phyloP scores from a whole-genome alignment of 352 stramenopile species.

The Bremia lactucae region DNA sequence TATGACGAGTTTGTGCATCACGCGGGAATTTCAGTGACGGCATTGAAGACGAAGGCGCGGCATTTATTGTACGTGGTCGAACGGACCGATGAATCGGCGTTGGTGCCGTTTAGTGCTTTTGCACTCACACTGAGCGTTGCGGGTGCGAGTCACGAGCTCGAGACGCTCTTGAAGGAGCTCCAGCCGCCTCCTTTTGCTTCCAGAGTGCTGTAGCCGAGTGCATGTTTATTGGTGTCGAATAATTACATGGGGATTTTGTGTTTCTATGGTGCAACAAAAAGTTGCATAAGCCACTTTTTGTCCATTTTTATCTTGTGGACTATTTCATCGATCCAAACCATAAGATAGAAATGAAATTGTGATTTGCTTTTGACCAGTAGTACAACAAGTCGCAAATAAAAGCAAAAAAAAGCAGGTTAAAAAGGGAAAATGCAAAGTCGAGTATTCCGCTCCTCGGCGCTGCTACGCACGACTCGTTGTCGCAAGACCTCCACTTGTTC shows the following conservation, averaged over 20 bases:
- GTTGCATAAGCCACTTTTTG: too few species aligned
- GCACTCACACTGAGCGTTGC: constrained; percentile 5
- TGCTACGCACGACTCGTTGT: not conserved
- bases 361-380: too few species aligned
- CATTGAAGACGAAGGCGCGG: constrained; percentile 5
- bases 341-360: too few species aligned
- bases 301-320: too few species aligned
- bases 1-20: constrained; percentile 18
- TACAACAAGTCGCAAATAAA: too few species aligned
- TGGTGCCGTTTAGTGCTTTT: constrained; percentile 17
- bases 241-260: too few species aligned
- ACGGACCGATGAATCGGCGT: constrained; percentile 7
- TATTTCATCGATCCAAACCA: too few species aligned
- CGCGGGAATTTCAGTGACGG: constrained; percentile 14
- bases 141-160: constrained; percentile 1
- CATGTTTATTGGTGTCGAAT: too few species aligned
- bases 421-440: too few species aligned
- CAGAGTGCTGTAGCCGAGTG: too few species aligned
- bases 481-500: constrained; percentile 1
- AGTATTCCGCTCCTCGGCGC: not conserved
- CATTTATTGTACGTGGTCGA: constrained; percentile 20
- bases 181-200: constrained; percentile 1
- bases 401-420: too few species aligned
- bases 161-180: constrained; percentile 3
- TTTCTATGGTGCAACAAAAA: too few species aligned